Percentiles rank a stretch among this genome's conserved stretches.
Conservation (phyloP, 768 basidiomycete species). For the Kwoniella pini region DNA sequence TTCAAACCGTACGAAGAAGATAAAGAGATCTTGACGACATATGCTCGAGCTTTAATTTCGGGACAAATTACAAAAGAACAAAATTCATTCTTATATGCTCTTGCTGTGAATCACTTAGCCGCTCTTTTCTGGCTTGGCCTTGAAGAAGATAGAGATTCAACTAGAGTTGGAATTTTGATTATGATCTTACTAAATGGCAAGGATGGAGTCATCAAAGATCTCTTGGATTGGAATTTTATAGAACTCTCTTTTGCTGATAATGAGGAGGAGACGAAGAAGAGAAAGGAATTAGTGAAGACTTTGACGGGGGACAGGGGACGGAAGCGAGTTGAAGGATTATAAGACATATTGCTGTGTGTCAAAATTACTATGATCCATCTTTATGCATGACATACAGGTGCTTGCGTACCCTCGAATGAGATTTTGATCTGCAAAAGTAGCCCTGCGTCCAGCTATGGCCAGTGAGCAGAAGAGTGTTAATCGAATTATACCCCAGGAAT, state of each 20-base stretch:
- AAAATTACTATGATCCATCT: no score
- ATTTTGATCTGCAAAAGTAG: no score
- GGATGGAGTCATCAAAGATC: not conserved
- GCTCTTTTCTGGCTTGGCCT: slow-evolving; percentile 18
- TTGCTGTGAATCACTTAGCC: slow-evolving; percentile 38
- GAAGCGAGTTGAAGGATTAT: slow-evolving; percentile 9
- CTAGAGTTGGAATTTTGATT: slow-evolving; percentile 17
- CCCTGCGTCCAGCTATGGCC: no score
- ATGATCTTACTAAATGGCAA: not conserved
- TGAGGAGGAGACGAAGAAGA: slow-evolving; percentile 1
- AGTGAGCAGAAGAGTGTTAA: no score
- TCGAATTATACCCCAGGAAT: no score
- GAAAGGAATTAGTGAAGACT: not conserved
- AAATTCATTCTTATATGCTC: slow-evolving; percentile 34
- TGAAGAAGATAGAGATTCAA: slow-evolving; percentile 10
- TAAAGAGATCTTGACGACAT: slow-evolving; percentile 37
- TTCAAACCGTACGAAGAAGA: slow-evolving; percentile 44
- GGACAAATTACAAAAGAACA: slow-evolving; percentile 27
- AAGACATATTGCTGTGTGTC: no score
- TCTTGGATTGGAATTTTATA: slow-evolving; percentile 9
- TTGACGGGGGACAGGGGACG: slow-evolving; percentile 4
- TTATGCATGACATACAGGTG: no score
- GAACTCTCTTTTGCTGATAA: not conserved
- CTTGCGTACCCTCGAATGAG: no score
- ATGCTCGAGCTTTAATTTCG: slow-evolving; percentile 30